Conservation (phyloP, 345 rosid species). For the Linum tenue region DNA sequence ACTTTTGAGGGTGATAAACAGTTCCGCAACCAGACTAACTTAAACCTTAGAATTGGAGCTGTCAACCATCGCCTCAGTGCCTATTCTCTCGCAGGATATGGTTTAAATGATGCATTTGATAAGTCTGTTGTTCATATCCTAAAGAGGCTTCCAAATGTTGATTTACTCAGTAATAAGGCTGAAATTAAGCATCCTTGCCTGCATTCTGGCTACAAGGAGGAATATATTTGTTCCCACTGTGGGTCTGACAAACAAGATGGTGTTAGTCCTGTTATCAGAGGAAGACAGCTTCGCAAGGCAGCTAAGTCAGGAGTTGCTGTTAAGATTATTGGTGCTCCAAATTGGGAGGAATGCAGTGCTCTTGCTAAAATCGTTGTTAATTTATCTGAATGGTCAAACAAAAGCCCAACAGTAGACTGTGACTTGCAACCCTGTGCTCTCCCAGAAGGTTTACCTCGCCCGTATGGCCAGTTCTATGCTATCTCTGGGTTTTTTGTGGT, state of each 20-base stretch:
- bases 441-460: conserved; percentile 61
- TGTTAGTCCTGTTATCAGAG: conserved; percentile 35
- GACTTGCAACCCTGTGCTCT: conserved; percentile 92
- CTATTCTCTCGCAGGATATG: conserved; percentile 93
- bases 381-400: conserved; percentile 79
- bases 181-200: conserved; percentile 89
- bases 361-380: conserved; percentile 75
- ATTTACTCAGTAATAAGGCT: conserved; percentile 42
- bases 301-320: conserved; percentile 55
- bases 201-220: conserved; percentile 70
- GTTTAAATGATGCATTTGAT: conserved; percentile 96
- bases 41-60: conserved; percentile 69
- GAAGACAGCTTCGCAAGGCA: conserved; percentile 31
- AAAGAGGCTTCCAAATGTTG: conserved; percentile 33
- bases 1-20: conserved; percentile 74
- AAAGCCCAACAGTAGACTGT: conserved; percentile 62
- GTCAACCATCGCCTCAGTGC: conserved; percentile 82
- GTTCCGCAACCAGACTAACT: conserved; percentile 45
- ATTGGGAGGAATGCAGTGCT: conserved; percentile 72
- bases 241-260: conserved; percentile 33
- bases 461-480: conserved; percentile 82
- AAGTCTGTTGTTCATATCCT: conserved; percentile 66
- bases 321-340: conserved; percentile 74
- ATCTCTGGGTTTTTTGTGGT: conserved; percentile 94
- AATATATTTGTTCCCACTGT: conserved; percentile 67